Evolutionary conservation across 495 filamentous ascomycete genomes (phyloP).

Genomic region (Daldinia childiae): DNA sequence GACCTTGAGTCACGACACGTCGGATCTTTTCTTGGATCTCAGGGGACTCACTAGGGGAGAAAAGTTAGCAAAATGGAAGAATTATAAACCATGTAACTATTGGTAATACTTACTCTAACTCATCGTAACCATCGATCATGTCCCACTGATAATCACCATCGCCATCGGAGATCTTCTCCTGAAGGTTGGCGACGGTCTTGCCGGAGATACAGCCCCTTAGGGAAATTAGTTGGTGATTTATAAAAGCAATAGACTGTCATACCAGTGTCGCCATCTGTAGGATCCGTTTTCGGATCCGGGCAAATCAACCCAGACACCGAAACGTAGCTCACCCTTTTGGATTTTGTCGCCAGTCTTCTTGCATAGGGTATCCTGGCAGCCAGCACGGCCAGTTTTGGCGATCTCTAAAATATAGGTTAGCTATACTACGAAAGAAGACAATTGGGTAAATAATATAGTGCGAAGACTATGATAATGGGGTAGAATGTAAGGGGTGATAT

Average conservation of each 20-base stretch:
- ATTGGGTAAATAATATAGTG: background rate
- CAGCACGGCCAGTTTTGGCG: conserved; percentile 67
- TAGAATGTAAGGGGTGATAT: background rate
- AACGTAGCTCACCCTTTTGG: conserved; percentile 76
- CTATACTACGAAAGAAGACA: background rate
- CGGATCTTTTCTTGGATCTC: conserved; percentile 70
- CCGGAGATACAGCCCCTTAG: conserved; percentile 84
- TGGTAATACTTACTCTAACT: conserved; percentile 59
- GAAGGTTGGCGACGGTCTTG: conserved; percentile 64
- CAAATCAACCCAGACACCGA: conserved; percentile 71
- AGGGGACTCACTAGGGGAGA: conserved; percentile 40
- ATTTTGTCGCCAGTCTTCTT: conserved; percentile 73
- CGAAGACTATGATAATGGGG: background rate
- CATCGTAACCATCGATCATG: conserved; percentile 75
- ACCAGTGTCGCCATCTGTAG: conserved; percentile 86
- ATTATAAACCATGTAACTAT: background rate
- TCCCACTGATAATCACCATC: conserved; percentile 53
- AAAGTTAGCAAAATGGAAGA: conserved; percentile 5
- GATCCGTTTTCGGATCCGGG: conserved; percentile 46
- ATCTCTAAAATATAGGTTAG: conserved; percentile 62
- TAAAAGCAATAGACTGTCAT: conserved; percentile 36
- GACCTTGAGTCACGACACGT: conserved; percentile 70
- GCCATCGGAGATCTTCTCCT: conserved; percentile 49
- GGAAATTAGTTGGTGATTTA: conserved; percentile 12
- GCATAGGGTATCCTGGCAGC: conserved; percentile 73